Base-by-base conservation (phyloP, 2,329 filamentous ascomycete genomes). In the Ophiobolus disseminans region DNA sequence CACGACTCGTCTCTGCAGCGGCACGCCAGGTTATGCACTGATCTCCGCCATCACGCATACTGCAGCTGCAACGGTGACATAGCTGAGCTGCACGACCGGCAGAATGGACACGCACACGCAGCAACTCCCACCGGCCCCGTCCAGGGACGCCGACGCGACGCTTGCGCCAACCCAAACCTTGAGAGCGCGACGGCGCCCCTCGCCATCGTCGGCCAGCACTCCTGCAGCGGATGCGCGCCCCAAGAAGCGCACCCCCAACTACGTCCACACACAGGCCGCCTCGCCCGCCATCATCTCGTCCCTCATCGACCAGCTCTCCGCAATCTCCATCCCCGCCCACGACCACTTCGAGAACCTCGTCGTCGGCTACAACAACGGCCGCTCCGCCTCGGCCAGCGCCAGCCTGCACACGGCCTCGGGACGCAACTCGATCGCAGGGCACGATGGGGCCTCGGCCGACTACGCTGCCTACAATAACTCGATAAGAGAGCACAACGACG, bases 221-320 rank as follows among this genome's bases (percentile, higher is more conserved):
- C 50, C 61, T 11, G 19, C 53, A 11, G 42, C 50, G 21, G 59
- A 62, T 48, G 47, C 57, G 11, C 54, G 54, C 35, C 42, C 59
- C 10, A 51, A 55, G 45, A 68, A 65, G 45, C 68, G 62, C 54
- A 58, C 70, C 21, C 53, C 72, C 8, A 70, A 72, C 60, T 65
- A 67, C 57, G 57, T 75, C 41, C 72, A 69, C 53, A 57, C 67
- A 23, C 66, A 71, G 43, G 61, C 68, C 21, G 66, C 83, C 11
- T 84, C 84, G 39, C 87, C 88, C 48, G 86, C 89, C 67, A 82
- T 91, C 68, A 90, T 87, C 54, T 82, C 82, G 13, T 82, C 81
- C 38, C 77, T 87, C 50, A 84, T 86, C 67, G 81, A 82, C 52
- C 85, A 84, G 22, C 77, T 87, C 34, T 82, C 83, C 14, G 76